These are phyloP conservation scores for Annulohypoxylon stygium DNA, from an alignment of 495 filamentous ascomycete species.

Conservation along the genomic window DNA sequence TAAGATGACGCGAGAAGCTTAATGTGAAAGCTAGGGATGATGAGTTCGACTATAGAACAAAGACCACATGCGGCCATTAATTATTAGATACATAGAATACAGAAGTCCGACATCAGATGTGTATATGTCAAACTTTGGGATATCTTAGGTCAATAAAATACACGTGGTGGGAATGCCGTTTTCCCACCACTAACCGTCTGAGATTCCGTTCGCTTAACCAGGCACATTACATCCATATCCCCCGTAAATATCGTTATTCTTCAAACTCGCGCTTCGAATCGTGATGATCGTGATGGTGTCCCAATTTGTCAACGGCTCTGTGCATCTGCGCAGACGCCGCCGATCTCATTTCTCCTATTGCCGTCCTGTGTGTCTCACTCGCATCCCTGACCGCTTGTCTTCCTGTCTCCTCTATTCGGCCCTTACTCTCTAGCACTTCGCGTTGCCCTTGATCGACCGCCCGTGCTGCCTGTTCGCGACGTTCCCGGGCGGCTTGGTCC, in stretches of 20 bases:
- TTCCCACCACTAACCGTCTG: neutral
- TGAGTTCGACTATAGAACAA: too few species aligned
- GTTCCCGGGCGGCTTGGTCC: slow-evolving; percentile 34
- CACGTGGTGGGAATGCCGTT: neutral
- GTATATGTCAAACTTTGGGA: slow-evolving; percentile 15
- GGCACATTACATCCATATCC: neutral
- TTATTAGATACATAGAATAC: neutral
- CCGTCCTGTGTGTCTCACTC: slow-evolving; percentile 30
- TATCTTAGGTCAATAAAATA: slow-evolving; percentile 25
- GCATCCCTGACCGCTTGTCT: slow-evolving; percentile 28
- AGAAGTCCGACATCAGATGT: slow-evolving; percentile 8
- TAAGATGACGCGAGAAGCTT: too few species aligned
- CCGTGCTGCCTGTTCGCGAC: slow-evolving; percentile 25
- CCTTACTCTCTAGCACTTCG: slow-evolving; percentile 13
- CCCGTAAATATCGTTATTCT: neutral
- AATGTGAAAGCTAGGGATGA: too few species aligned
- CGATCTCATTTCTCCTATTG: slow-evolving; percentile 29
- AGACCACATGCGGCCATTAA: neutral
- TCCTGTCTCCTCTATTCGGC: slow-evolving; percentile 25
- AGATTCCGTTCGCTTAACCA: neutral
- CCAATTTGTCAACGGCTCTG: slow-evolving; percentile 32
- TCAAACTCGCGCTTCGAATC: slow-evolving; percentile 28
- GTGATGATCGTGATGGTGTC: slow-evolving; percentile 38
- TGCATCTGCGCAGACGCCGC: slow-evolving; percentile 34
- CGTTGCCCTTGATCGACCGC: slow-evolving; percentile 32